Conservation (phyloP, 768 basidiomycete species). For the Strobilomyces confusus region DNA sequence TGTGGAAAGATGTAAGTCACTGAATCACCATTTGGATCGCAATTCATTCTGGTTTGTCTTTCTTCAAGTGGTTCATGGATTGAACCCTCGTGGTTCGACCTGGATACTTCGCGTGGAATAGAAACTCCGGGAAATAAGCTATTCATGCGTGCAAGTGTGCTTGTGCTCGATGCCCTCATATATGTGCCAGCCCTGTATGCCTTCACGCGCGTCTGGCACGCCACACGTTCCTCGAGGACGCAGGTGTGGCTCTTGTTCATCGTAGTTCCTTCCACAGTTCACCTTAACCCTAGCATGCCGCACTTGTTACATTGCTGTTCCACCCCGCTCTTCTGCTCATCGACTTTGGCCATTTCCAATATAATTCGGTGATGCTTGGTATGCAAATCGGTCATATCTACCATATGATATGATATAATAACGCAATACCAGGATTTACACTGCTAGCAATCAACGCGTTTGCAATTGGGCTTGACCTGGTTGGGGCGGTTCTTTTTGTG, state of each 20-base stretch:
- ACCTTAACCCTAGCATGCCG: slow-evolving; percentile 37
- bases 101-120: slow-evolving; percentile 66
- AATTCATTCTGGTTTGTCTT: slow-evolving; percentile 2
- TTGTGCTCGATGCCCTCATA: slow-evolving; percentile 62
- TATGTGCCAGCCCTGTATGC: slow-evolving; percentile 72
- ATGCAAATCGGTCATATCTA: slow-evolving; percentile 17
- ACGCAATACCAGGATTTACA: slow-evolving; percentile 52
- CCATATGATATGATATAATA: neutral
- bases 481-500: slow-evolving; percentile 78
- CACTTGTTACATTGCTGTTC: slow-evolving; percentile 67
- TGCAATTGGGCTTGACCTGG: slow-evolving; percentile 59
- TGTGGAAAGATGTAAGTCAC: slow-evolving; percentile 67
- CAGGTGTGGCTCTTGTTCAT: slow-evolving; percentile 48
- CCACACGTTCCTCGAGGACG: slow-evolving; percentile 66
- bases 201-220: slow-evolving; percentile 66
- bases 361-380: slow-evolving; percentile 93
- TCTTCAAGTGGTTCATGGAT: slow-evolving; percentile 44
- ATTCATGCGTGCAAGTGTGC: slow-evolving; percentile 79
- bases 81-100: slow-evolving; percentile 63
- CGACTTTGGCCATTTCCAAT: slow-evolving; percentile 95
- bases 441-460: slow-evolving; percentile 69
- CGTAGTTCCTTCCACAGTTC: neutral
- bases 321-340: slow-evolving; percentile 83
- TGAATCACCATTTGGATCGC: slow-evolving; percentile 12
- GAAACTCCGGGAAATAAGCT: slow-evolving; percentile 63